Base-by-base conservation (phyloP, 2,329 filamentous ascomycete species). In the Paraconiothyrium brasiliense region DNA sequence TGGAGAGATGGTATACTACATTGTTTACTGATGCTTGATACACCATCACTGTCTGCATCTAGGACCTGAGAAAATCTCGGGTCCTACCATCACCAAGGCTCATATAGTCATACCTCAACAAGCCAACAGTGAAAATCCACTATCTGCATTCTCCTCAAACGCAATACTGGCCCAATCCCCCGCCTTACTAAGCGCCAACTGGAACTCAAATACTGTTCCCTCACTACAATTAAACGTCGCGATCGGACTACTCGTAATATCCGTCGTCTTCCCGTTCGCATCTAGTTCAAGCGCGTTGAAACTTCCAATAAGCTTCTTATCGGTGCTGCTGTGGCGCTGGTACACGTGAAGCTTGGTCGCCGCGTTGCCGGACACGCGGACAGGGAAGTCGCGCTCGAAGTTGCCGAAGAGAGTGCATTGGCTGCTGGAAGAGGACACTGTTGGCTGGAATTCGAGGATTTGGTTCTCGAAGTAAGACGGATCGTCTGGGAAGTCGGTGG, bases 361-460 rank as follows among this genome's bases (percentile, higher is more conserved):
- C 3, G 47, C 30, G 14, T 50, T 50, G 27, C 47, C 47, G 11
- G 14, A 8, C 27, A 50, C 27, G 47, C 27, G 47, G 13, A 50
- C 30, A 4, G 27, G 27, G 27, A 50, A 35, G 27, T 27, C 47
- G 30, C 27, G 27, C 30, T 50, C 47, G 27, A 50, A 50, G 27
- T 50, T 50, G 27, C 47, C 47, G 30, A 50, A 50, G 47, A 50
- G 47, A 10, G 47, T 50, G 47, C 47, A 50, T 20, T n/a, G 14
- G n/a, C 27, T 16, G 30, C 30, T 34, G 6, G 47, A n/a, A 2
- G 47, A 9, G n/a, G 47, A 2, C 16, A 50, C 8, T 14, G 13
- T 20, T 16, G 47, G 47, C 30, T 50, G 47, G 47, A 50, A 50
- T n/a, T 50, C 47, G 47, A 50, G 47, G 47, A 50, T 50, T 20